Conservation (phyloP, 345 rosid species). For the Noccaea bulbosa region DNA sequence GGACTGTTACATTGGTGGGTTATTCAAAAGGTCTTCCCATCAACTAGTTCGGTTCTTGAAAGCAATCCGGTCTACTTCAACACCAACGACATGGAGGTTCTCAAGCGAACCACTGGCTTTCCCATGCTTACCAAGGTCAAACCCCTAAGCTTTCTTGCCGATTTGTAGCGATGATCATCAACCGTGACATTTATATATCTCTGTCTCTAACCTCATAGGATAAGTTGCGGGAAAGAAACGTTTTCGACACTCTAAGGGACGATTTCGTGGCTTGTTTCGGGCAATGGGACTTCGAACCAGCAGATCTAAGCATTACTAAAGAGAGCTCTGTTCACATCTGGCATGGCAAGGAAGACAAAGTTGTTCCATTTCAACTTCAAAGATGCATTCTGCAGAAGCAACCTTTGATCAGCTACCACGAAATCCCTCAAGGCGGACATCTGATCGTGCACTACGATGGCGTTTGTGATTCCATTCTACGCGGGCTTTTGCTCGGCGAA, state of each 20-base stretch:
- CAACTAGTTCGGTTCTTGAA: constrained; percentile 56
- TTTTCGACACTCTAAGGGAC: constrained; percentile 60
- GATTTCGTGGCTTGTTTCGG: constrained; percentile 69
- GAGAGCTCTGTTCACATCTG: constrained; percentile 68
- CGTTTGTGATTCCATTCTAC: constrained; percentile 63
- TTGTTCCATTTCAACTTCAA: constrained; percentile 81
- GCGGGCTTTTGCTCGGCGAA: constrained; percentile 64
- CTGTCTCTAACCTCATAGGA: constrained; percentile 42
- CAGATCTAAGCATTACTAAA: constrained; percentile 47
- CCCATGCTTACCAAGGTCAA: constrained; percentile 89
- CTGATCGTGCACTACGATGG: constrained; percentile 75
- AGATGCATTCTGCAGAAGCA: constrained; percentile 59
- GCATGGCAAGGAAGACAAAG: constrained; percentile 86
- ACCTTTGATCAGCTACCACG: constrained; percentile 84
- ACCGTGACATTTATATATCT: constrained; percentile 14
- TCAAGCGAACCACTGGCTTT: constrained; percentile 66
- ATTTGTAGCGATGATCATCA: neutral
- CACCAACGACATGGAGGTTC: constrained; percentile 61
- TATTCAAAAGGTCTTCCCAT: constrained; percentile 66
- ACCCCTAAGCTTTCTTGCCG: neutral
- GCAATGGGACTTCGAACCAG: constrained; percentile 88
- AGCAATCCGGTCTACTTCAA: constrained; percentile 68
- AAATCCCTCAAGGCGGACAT: constrained; percentile 85
- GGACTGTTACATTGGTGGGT: constrained; percentile 79
- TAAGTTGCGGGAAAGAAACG: constrained; percentile 50